A percentile compares a stretch with the other conserved stretches of the same genome.
Conservation (phyloP, 176 grass and related monocot genomes). For the Oryza glumipatula region DNA sequence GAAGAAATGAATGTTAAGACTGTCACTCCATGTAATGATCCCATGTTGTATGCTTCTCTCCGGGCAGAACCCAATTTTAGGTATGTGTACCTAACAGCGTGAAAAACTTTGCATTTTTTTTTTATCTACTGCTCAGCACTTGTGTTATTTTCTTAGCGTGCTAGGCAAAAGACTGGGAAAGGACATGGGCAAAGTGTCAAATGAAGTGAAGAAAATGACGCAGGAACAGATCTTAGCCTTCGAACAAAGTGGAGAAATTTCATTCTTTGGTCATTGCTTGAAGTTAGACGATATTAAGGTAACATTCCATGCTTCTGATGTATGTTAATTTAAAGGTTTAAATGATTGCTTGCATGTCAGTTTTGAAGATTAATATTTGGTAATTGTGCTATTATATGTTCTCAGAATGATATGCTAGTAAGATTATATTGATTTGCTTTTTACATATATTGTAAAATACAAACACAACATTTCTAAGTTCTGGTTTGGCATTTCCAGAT, state of each 20-base stretch:
- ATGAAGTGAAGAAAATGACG: constrained; percentile 89
- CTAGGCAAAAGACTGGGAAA: constrained; percentile 96
- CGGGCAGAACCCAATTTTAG: constrained; percentile 97
- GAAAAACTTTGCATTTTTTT: constrained; percentile 20
- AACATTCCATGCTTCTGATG: constrained; percentile 26
- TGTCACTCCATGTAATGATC: constrained; percentile 90
- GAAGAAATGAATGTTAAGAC: constrained; percentile 97
- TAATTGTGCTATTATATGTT: constrained; percentile 27
- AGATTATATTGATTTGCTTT: too few species aligned
- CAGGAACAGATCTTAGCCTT: constrained; percentile 86
- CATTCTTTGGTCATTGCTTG: constrained; percentile 78
- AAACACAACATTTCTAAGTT: too few species aligned
- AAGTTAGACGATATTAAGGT: constrained; percentile 94
- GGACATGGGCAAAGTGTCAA: constrained; percentile 83
- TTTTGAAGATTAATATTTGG: constrained; percentile 6
- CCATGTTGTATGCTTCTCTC: constrained; percentile 82
- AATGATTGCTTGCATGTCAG: not conserved
- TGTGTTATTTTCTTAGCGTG: constrained; percentile 51
- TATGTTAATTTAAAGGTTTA: constrained; percentile 15
- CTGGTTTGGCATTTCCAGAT: too few species aligned
- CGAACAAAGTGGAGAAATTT: constrained; percentile 79
- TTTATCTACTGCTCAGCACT: constrained; percentile 25
- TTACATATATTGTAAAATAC: too few species aligned
- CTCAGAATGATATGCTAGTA: not conserved
- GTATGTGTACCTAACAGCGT: constrained; percentile 49